Evolutionary conservation across 2,329 filamentous ascomycete genomes (phyloP), one percentile per base, ranked within the genome.

Genomic region (Emmonsiellopsis sp.): DNA sequence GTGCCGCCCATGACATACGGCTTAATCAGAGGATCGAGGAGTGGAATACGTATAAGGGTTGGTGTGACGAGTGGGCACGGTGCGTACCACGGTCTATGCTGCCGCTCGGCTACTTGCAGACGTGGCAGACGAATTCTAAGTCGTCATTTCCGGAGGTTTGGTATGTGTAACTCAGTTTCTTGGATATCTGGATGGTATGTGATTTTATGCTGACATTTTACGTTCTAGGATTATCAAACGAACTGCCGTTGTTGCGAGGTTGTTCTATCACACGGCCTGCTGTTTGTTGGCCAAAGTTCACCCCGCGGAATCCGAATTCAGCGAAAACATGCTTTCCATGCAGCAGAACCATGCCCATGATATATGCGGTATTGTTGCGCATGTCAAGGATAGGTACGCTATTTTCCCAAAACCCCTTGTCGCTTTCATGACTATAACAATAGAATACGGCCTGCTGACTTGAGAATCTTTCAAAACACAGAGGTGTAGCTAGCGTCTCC

Each of bases 211-310:
- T 34, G 34, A 46, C 4, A 11, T 31, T 13, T 13, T n/a, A 11
- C 11, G 13, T 48, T 47, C 8, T 55, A 88, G 85, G 88, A 76
- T 95, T 50, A 83, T 92, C 62, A 93, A 93, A 69, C 81, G 87
- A 53, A 80, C 87, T 3, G 87, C 88, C 2, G 84, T 93, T 34
- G 81, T 95, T 31, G 88, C 87, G 3, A 82, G 88, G 46, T 76
- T 96, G 7, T 90, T 95, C 67, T 96, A 94, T 65, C 91, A 96
- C 65, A 93, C 88, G 0, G 84, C 87, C 21, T 85, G 92, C 71
- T 86, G 87, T 58, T 73, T 96, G 36, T 78, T 96, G 5, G 82
- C 87, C 3, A 87, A 92, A 60, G 84, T 84, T 21, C 86, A 95
- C 65, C 91, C 91, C 0, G 77, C 84, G 39, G 74, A 80, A 9